Evolutionary conservation across 257 asterid genomes (phyloP), one percentile per base, ranked within the genome.

Genomic region (Craterostigma plantagineum): DNA sequence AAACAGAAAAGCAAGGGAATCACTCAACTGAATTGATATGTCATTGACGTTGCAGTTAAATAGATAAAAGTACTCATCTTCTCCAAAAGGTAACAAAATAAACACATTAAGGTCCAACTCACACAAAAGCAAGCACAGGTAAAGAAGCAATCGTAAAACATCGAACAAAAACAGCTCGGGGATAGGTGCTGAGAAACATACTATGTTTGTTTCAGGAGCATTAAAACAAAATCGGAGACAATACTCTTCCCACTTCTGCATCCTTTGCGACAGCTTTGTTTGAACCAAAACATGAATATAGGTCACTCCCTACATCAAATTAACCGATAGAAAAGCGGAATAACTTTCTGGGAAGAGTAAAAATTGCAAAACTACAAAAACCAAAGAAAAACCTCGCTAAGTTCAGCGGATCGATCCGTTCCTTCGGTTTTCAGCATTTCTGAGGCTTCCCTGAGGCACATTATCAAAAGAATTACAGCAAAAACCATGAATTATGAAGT

Each of bases 231-330:
- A n/a, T n/a, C 61, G 68, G 13, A 59, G 76, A 53, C 63, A 59
- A 38, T 67, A 75, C 35, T 67, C 67, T 56, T 70, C 77, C 79
- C 85, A 75, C 56, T 35, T 59, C 61, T 64, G 56, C 72, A 75
- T 41, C 34, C 67, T 53, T 55, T 57, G 53, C 53, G 64, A 65
- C 30, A 75, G 53, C n/a, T 52, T 58, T 62, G 10, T 10, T 17
- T 49, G 58, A 43, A 62, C 39, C 60, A 59, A 43, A 33, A 57
- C 13, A 45, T 54, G 60, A 34, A 75, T 43, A 40, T 34, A 30
- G 2, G 51, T 60, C 27, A 67, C 63, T 14, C 77, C 85, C 80
- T 73, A 6, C 30, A 53, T 16, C n/a, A 16, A 18, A 18, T 15
- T 15, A 33, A 10, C 16, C 30, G 23, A 41, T 11, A 8, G 10